Percentiles rank a stretch among this genome's conserved stretches.
These are phyloP conservation scores for Pulicaria dysenterica DNA, from an alignment of 129 eudicot species.

Conservation along the genomic window DNA sequence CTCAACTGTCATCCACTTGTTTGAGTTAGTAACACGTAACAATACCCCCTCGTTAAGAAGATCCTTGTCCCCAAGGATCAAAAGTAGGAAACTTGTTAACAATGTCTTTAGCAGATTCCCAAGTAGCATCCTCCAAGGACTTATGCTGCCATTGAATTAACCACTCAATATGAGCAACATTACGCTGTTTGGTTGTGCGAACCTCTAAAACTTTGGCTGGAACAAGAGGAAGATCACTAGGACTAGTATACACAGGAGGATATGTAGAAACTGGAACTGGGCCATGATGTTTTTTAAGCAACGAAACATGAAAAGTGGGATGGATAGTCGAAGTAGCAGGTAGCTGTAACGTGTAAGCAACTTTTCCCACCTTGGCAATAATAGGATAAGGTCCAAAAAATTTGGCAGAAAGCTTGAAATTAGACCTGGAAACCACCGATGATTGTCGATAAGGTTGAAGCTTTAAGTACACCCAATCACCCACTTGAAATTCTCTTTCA, in stretches of 20 bases:
- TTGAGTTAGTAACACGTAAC: no score
- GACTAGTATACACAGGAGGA: neutral
- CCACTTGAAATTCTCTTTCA: neutral
- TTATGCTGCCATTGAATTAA: neutral
- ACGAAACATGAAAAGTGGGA: neutral
- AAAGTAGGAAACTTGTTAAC: neutral
- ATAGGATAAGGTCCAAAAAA: neutral
- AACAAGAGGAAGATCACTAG: neutral
- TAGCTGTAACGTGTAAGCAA: neutral
- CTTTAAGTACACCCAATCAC: neutral
- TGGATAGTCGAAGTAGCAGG: neutral
- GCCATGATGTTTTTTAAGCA: neutral
- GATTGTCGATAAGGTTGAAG: neutral
- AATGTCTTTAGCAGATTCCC: neutral
- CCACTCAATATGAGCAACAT: neutral
- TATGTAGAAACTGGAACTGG: no score
- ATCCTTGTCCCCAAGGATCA: neutral
- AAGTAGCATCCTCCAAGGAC: neutral
- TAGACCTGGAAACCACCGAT: neutral
- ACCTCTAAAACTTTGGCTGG: neutral
- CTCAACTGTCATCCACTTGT: no score
- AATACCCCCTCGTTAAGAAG: neutral
- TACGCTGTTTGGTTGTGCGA: neutral
- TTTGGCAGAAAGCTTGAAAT: neutral
- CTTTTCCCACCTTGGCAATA: no score